phyloP scores from a whole-genome alignment of 495 filamentous ascomycete species.

The Penicillium ochrochloron region DNA sequence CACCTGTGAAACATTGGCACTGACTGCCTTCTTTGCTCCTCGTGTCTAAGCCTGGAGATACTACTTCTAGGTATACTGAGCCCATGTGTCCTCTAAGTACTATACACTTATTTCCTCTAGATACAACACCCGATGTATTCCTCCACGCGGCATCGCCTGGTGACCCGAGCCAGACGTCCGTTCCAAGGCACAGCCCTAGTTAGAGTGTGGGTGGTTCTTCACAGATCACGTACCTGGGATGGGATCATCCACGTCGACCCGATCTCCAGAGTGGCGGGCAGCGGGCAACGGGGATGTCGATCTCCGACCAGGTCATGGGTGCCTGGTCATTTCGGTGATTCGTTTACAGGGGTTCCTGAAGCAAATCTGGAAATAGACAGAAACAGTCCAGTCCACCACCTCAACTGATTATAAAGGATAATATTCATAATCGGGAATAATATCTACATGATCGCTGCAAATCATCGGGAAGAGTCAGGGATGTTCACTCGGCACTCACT shows the following conservation, averaged over 20 bases:
- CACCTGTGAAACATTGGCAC: conserved; percentile 28
- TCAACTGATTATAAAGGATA: not conserved
- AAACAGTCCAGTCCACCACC: not conserved
- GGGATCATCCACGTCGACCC: conserved; percentile 9
- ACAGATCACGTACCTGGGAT: conserved; percentile 13
- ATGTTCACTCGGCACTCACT: conserved; percentile 1
- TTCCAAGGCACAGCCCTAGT: conserved; percentile 28
- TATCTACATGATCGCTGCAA: not conserved
- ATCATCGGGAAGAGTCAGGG: conserved; percentile 6
- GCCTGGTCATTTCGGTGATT: not conserved
- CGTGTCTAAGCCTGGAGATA: not conserved
- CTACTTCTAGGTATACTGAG: not conserved
- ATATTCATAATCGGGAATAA: not conserved
- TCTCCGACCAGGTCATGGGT: conserved; percentile 5
- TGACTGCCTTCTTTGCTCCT: not conserved
- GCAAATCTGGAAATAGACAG: conserved; percentile 1
- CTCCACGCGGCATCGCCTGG: conserved; percentile 31
- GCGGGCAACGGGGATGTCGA: not conserved
- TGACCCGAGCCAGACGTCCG: conserved; percentile 25
- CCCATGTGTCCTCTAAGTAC: not conserved
- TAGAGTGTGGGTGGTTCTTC: conserved; percentile 6
- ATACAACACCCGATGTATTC: not conserved
- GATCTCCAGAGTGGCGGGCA: conserved; percentile 5
- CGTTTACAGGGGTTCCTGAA: not conserved
- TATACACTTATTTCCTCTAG: not conserved